Evolutionary conservation across 495 filamentous ascomycete species (phyloP).

Genomic region (Hyaloscypha variabilis): DNA sequence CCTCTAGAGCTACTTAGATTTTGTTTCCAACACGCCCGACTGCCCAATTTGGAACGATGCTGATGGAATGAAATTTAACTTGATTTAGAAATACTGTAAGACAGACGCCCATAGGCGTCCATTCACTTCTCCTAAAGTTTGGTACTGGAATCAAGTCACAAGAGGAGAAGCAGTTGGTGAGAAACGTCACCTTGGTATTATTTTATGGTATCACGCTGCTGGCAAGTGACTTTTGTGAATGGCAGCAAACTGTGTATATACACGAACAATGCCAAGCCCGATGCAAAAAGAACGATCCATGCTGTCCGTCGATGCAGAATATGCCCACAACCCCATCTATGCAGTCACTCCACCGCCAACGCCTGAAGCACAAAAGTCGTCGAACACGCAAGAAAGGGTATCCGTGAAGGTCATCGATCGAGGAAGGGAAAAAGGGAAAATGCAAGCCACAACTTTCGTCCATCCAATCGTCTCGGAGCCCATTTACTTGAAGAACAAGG

Average conservation of each 20-base stretch:
- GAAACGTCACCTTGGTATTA: background rate
- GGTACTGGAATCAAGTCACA: background rate
- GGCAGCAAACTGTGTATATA: background rate
- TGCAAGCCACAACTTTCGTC: constrained; percentile 1
- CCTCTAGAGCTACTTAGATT: no score
- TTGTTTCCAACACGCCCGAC: no score
- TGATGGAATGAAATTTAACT: no score
- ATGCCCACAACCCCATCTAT: background rate
- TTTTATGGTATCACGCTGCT: background rate
- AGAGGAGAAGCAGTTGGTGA: background rate
- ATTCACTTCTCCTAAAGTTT: background rate
- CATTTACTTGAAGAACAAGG: background rate
- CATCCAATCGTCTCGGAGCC: constrained; percentile 12
- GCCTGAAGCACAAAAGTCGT: constrained; percentile 15
- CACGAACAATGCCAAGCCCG: background rate
- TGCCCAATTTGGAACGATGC: no score
- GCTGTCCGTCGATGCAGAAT: background rate
- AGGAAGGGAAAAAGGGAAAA: constrained; percentile 15
- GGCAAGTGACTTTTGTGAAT: background rate
- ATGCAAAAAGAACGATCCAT: background rate
- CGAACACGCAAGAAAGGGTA: constrained; percentile 22
- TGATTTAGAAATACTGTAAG: no score
- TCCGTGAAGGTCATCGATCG: constrained; percentile 7
- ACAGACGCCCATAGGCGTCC: no score
- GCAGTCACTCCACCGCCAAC: constrained; percentile 10